These are phyloP conservation scores for Helicostylum pulchrum DNA, from an alignment of 192 early-diverging fungal genomes.

Conservation along the genomic window DNA sequence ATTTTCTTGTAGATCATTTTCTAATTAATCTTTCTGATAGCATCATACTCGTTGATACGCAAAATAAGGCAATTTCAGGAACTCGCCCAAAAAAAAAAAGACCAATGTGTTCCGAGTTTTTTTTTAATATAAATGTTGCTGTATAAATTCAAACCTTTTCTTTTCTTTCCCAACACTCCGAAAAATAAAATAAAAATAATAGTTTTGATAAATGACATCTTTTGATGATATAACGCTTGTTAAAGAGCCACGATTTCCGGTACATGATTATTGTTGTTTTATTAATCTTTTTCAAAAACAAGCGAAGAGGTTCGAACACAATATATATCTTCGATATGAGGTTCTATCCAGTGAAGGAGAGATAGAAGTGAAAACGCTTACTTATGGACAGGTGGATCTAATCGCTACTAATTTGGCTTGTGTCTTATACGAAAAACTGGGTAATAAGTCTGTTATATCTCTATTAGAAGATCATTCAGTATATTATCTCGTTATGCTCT, in stretches of 20 bases:
- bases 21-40: no score
- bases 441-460: neutral
- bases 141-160: neutral
- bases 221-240: no score
- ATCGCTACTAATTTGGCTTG: slow-evolving; percentile 1
- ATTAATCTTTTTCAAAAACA: neutral
- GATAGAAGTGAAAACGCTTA: neutral
- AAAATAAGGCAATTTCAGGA: no score
- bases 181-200: neutral
- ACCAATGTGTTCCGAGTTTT: no score
- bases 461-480: neutral
- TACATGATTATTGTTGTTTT: neutral
- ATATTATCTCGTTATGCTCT: neutral
- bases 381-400: neutral
- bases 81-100: no score
- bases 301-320: neutral
- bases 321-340: neutral
- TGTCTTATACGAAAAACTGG: neutral
- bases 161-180: neutral
- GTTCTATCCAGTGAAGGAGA: neutral
- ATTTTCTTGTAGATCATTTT: no score
- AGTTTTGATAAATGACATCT: neutral
- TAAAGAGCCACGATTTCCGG: neutral
- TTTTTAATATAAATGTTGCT: no score
- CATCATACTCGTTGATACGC: no score